Base-by-base conservation (phyloP, 192 early-diverging fungal genomes). In the Coemansia sp. region DNA sequence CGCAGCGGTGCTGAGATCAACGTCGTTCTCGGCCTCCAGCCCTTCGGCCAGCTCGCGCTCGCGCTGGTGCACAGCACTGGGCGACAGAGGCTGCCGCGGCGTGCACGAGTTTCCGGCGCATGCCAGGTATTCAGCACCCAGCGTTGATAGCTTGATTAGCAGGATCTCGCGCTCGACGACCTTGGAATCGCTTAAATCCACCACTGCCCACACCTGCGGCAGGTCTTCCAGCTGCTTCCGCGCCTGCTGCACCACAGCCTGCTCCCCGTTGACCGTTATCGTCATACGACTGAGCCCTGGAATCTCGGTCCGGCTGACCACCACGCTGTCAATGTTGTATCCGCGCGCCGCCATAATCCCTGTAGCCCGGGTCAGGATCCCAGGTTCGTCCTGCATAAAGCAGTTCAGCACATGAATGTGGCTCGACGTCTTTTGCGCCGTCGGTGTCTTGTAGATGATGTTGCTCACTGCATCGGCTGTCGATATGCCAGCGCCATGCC, bases 301-400 rank as follows among this genome's bases (percentile, higher is more conserved):
- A 14, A 95, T 94, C 73, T 98, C 94, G 10, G 96, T 98, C 65
- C 92, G 94, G 66, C 92, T 91, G 15, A 97, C 96, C 5, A 98
- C 94, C 50, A 98, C 83, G 49, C 93, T 93, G 65, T 98, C 96
- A 71, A 98, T 98, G 75, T 97, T 98, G 83, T 96, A 95, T 0
- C 93, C 93, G 66, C 96, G 83, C 25, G 88, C 94, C 14, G 96
- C 94, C 73, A 98, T 81, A 66, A 94, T 93, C 17, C 91, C 96
- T 65, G 85, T 88, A 3, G 91, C 84, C 49, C 89, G 85, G 63
- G 86, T 88, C 62, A 93, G 73, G 12, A 91, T 90, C 56, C 90
- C 90, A 14, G 90, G 91, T 58, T 93, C 92, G 81, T 94, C 90
- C 54, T 91, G 88, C 62, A 97, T 94, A 52, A 98, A 87, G 73